These are phyloP conservation scores for Fusarium multiceps DNA, from an alignment of 2,329 filamentous ascomycete species.

Conservation along the genomic window DNA sequence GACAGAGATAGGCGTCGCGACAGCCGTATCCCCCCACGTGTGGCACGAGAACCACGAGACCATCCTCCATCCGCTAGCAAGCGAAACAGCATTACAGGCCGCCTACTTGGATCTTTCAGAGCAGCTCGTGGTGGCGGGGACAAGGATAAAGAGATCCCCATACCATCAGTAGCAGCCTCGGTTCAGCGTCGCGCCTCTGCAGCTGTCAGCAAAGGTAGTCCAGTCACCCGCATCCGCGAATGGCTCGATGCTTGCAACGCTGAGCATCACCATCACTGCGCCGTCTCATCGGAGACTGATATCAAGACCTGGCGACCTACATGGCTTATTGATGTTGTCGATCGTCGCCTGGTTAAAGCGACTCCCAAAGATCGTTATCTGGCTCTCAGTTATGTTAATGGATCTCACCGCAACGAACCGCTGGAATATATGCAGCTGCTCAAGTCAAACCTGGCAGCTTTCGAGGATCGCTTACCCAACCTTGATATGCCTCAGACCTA, in stretches of 20 bases:
- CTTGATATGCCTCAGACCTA: conserved; percentile 55
- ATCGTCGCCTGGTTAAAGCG: conserved; percentile 53
- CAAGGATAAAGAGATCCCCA: conserved; percentile 40
- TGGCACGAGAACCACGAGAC: conserved; percentile 32
- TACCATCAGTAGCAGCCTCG: conserved; percentile 35
- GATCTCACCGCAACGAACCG: conserved; percentile 45
- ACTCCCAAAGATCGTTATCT: conserved; percentile 56
- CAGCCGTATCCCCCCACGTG: conserved; percentile 27
- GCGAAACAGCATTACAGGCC: conserved; percentile 56
- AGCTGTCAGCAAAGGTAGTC: conserved; percentile 49
- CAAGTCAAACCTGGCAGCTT: conserved; percentile 52
- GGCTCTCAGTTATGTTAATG: conserved; percentile 61
- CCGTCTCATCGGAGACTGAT: conserved; percentile 41
- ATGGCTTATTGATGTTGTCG: conserved; percentile 56
- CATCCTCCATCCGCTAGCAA: conserved; percentile 47
- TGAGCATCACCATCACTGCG: conserved; percentile 57
- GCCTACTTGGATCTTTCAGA: conserved; percentile 52
- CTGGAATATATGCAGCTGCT: conserved; percentile 49
- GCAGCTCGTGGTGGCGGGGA: conserved; percentile 48
- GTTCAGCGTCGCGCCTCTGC: conserved; percentile 49
- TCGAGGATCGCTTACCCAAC: conserved; percentile 52
- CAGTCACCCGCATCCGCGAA: conserved; percentile 54
- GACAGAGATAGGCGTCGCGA: conserved; percentile 45
- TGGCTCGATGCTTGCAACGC: conserved; percentile 58
- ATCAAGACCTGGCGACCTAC: conserved; percentile 53